A percentile compares a stretch with the other conserved stretches of the same genome.
Conservation (phyloP, 768 basidiomycete species). For the Agaricus blazei region DNA sequence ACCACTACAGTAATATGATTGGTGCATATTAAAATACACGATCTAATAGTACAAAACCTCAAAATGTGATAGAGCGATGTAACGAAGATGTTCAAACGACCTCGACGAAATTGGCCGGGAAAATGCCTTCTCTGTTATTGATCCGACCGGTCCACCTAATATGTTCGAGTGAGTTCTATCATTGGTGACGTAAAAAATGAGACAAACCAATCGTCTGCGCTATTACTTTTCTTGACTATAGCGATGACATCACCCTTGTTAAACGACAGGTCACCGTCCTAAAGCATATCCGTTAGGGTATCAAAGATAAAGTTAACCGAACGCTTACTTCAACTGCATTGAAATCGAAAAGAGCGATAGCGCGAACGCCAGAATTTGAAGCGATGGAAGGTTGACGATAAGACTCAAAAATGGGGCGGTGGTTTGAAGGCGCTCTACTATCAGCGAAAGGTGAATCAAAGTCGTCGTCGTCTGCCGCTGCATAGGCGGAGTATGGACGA, state of each 20-base stretch:
- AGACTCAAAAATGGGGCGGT: slow-evolving; percentile 26
- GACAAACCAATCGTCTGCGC: slow-evolving; percentile 67
- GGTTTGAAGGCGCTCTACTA: neutral
- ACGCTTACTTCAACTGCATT: slow-evolving; percentile 59
- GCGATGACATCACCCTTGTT: slow-evolving; percentile 70
- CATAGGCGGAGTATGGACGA: neutral
- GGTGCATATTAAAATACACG: no score
- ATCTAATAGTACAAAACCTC: no score
- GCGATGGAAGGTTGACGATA: slow-evolving; percentile 47
- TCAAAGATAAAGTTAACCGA: neutral
- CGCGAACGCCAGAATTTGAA: slow-evolving; percentile 53
- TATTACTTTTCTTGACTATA: slow-evolving; percentile 65
- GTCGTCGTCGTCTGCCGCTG: neutral
- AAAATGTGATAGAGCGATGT: no score
- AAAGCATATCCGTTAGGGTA: slow-evolving; percentile 8
- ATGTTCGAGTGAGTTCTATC: neutral
- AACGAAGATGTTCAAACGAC: slow-evolving; percentile 26
- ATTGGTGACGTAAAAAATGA: neutral
- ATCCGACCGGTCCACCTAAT: slow-evolving; percentile 79
- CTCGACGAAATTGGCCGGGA: slow-evolving; percentile 86
- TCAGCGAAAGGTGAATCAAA: neutral
- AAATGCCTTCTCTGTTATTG: slow-evolving; percentile 55
- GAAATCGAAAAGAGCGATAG: slow-evolving; percentile 73
- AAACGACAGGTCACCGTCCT: slow-evolving; percentile 75
- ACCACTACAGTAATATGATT: no score